Evolutionary conservation across 345 rosid genomes (phyloP).

Genomic region (Melastoma malabathricum): DNA sequence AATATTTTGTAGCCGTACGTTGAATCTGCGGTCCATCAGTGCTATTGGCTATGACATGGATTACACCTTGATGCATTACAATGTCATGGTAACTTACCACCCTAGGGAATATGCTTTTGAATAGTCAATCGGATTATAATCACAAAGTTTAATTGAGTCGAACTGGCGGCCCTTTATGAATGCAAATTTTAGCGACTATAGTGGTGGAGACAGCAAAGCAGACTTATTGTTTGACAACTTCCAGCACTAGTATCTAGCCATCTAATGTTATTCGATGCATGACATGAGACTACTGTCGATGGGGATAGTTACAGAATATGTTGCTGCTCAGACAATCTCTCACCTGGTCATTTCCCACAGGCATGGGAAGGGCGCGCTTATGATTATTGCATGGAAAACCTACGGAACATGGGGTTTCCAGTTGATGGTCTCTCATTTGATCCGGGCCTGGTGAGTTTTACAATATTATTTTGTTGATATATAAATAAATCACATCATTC

Average conservation of each 20-base stretch:
- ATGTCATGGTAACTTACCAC: slow-evolving; percentile 48
- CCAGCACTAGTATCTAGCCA: too few species aligned
- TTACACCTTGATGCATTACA: slow-evolving; percentile 91
- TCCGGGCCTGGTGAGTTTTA: slow-evolving; percentile 49
- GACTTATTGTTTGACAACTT: too few species aligned
- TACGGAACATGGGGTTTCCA: slow-evolving; percentile 71
- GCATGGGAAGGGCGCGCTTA: slow-evolving; percentile 99
- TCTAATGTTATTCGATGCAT: too few species aligned
- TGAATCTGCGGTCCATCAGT: slow-evolving; percentile 90
- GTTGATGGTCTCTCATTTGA: slow-evolving; percentile 87
- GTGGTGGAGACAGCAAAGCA: too few species aligned
- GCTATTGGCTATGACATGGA: slow-evolving; percentile 99
- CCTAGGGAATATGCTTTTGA: too few species aligned
- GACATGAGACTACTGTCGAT: too few species aligned
- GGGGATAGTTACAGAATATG: too few species aligned
- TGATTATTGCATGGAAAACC: slow-evolving; percentile 89
- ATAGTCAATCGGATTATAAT: background rate
- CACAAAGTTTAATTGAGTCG: too few species aligned
- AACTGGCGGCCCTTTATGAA: too few species aligned
- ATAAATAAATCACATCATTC: background rate
- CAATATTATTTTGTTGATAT: background rate
- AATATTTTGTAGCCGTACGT: slow-evolving; percentile 84
- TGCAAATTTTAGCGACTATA: too few species aligned
- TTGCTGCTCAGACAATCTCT: slow-evolving; percentile 1
- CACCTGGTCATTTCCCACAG: slow-evolving; percentile 16